These are phyloP conservation scores for Glarea lozoyensis DNA, from an alignment of 495 filamentous ascomycete species.

Conservation along the genomic window DNA sequence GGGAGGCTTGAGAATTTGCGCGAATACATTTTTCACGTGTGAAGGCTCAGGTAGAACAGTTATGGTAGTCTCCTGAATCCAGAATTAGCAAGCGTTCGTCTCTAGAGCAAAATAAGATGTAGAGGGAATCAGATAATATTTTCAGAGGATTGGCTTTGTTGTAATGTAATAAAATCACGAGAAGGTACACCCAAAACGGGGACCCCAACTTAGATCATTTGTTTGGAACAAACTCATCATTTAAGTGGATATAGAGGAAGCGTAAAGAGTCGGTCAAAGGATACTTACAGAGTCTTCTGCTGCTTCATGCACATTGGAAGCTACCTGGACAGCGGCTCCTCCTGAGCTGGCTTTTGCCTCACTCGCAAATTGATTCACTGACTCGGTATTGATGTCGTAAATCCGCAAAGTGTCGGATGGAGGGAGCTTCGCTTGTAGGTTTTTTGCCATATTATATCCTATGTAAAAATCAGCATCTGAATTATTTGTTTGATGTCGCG, in stretches of 20 bases:
- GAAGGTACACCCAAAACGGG: constrained; percentile 29
- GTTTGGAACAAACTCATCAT: constrained; percentile 46
- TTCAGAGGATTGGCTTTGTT: constrained; percentile 61
- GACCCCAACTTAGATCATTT: constrained; percentile 53
- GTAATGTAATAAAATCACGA: constrained; percentile 44
- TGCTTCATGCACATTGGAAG: constrained; percentile 48
- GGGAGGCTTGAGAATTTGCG: constrained; percentile 47
- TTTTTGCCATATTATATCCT: constrained; percentile 83
- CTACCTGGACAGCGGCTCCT: constrained; percentile 47
- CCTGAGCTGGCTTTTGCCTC: constrained; percentile 42
- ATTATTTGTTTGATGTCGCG: constrained; percentile 4
- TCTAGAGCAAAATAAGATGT: background rate
- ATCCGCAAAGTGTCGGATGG: constrained; percentile 58
- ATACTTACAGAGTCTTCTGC: constrained; percentile 63
- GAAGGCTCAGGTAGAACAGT: constrained; percentile 74
- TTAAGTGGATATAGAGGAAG: constrained; percentile 26
- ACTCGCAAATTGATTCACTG: constrained; percentile 47
- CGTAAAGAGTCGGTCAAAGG: background rate
- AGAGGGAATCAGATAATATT: constrained; percentile 72
- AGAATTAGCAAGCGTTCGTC: constrained; percentile 1
- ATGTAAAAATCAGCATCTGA: constrained; percentile 10
- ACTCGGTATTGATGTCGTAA: constrained; percentile 63
- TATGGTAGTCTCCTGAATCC: constrained; percentile 60
- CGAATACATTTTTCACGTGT: constrained; percentile 68
- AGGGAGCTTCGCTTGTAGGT: constrained; percentile 68